Conservation (phyloP, 176 grass and related monocot genomes). For the Pharus latifolius region DNA sequence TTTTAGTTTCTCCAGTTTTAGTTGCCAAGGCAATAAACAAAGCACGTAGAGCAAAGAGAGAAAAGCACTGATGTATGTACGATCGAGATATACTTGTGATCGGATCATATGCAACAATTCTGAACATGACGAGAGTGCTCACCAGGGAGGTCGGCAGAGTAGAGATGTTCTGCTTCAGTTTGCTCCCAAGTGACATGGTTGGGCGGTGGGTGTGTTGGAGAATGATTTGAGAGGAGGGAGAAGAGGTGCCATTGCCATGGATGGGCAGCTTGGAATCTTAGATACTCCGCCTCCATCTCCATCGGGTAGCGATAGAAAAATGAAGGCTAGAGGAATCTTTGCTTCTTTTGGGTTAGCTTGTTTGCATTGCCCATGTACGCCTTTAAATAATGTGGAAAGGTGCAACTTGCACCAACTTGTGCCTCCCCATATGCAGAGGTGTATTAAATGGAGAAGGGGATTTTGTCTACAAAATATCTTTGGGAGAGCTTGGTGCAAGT, state of each 20-base stretch:
- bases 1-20: no score
- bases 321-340: neutral
- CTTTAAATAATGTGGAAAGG: neutral
- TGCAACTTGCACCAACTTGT: conserved; percentile 8
- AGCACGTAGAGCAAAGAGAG: neutral
- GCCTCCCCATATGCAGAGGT: conserved; percentile 1
- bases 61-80: no score
- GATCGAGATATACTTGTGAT: no score
- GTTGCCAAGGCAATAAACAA: no score
- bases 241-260: conserved; percentile 23
- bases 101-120: no score
- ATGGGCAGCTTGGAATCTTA: neutral
- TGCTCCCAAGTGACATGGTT: conserved; percentile 64
- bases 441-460: neutral
- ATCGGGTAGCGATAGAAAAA: conserved; percentile 15
- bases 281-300: neutral
- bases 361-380: neutral
- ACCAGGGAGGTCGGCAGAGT: conserved; percentile 56
- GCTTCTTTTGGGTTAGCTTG: neutral
- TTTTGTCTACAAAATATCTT: conserved; percentile 18
- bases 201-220: neutral
- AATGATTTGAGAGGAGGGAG: conserved; percentile 7
- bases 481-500: neutral
- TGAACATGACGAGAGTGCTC: no score
- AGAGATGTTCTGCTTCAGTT: conserved; percentile 59